Percentiles rank a stretch among this genome's conserved stretches.
Evolutionary conservation across 805 yeast species (phyloP).

Genomic region (Wickerhamiella musiphila): DNA sequence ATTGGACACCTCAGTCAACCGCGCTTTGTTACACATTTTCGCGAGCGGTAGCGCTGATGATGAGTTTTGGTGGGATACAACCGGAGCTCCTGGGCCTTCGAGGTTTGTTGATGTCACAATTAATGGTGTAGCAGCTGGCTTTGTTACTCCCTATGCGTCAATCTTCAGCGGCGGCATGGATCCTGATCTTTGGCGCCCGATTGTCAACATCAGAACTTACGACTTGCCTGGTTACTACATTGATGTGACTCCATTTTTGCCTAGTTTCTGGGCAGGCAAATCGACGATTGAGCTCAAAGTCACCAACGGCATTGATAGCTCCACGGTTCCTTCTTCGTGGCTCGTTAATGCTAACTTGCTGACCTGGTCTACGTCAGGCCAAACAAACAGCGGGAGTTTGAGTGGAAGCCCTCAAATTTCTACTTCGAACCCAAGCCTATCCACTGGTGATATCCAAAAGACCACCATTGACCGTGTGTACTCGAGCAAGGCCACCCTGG

Average conservation of each 20-base stretch:
- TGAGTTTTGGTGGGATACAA: conserved; percentile 59
- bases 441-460: not conserved
- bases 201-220: conserved; percentile 57
- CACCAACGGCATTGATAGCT: conserved; percentile 18
- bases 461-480: conserved; percentile 5
- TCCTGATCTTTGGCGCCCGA: conserved; percentile 67
- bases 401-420: conserved; percentile 2
- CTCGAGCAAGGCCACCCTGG: conserved; percentile 8
- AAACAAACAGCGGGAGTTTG: conserved; percentile 8
- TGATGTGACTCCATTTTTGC: conserved; percentile 54
- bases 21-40: conserved; percentile 38
- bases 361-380: conserved; percentile 17
- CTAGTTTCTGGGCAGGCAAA: conserved; percentile 36
- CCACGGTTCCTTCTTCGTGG: conserved; percentile 17
- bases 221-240: conserved; percentile 55
- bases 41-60: conserved; percentile 65
- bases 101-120: conserved; percentile 47
- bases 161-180: conserved; percentile 69
- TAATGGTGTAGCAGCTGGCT: conserved; percentile 40
- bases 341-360: conserved; percentile 19
- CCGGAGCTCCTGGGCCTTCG: conserved; percentile 21
- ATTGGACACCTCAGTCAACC: conserved; percentile 12
- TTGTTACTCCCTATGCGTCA: conserved; percentile 52
- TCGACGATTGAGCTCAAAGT: conserved; percentile 34
- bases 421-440: not conserved